These are phyloP conservation scores for Paecilomyces sp. DNA, from an alignment of 2,329 filamentous ascomycete species.

Conservation along the genomic window DNA sequence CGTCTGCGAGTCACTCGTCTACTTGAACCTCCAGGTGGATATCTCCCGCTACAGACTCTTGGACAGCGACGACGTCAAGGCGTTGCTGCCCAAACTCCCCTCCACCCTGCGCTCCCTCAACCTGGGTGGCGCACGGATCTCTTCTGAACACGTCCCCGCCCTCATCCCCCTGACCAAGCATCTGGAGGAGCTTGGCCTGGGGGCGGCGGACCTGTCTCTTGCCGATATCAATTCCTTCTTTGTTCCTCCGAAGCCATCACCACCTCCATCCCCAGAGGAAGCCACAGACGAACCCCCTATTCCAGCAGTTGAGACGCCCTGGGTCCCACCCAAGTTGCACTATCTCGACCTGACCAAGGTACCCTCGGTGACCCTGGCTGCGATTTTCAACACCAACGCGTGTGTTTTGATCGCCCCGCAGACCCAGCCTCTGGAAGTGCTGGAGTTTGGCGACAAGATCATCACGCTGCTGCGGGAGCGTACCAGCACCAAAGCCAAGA, in stretches of 20 bases:
- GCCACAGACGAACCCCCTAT: constrained; percentile 19
- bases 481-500: constrained; percentile 46
- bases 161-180: constrained; percentile 62
- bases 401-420: constrained; percentile 52
- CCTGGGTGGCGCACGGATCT: constrained; percentile 67
- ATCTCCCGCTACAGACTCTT: constrained; percentile 65
- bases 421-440: constrained; percentile 64
- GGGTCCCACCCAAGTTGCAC: constrained; percentile 56
- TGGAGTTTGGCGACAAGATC: constrained; percentile 66
- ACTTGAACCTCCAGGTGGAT: constrained; percentile 67
- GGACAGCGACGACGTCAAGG: constrained; percentile 56
- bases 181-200: constrained; percentile 69
- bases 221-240: constrained; percentile 60
- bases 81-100: constrained; percentile 60
- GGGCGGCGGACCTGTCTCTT: constrained; percentile 57
- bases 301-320: constrained; percentile 17
- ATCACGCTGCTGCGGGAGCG: constrained; percentile 59
- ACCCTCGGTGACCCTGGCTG: constrained; percentile 46
- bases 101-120: constrained; percentile 64
- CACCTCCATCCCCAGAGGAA: constrained; percentile 18
- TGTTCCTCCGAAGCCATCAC: constrained; percentile 20
- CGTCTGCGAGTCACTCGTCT: constrained; percentile 56
- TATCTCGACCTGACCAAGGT: constrained; percentile 75
- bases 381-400: constrained; percentile 51
- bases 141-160: constrained; percentile 54